Conservation (phyloP, 148 eudicot species). For the Silene conica region DNA sequence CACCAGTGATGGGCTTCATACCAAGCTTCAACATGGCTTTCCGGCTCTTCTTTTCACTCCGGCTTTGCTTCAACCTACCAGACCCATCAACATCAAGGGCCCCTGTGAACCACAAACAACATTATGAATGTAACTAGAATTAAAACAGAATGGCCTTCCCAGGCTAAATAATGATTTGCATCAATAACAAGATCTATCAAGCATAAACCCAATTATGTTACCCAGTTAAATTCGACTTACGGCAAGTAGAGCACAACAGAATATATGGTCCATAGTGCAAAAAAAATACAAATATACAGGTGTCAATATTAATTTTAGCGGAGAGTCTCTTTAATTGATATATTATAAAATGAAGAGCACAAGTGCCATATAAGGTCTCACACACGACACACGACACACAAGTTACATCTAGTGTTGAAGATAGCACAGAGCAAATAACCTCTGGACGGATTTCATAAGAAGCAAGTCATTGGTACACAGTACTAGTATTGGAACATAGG, state of each 20-base stretch:
- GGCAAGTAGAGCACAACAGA: not conserved
- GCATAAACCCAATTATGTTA: not conserved
- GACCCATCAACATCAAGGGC: constrained; percentile 43
- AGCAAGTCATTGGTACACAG: not conserved
- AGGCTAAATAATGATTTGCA: too few species aligned
- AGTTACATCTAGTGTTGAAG: not conserved
- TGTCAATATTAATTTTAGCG: not conserved
- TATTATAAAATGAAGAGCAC: not conserved
- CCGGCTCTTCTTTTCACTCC: constrained; percentile 82
- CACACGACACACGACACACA: not conserved
- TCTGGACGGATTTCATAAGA: not conserved
- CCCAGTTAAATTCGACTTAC: not conserved
- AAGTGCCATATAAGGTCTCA: not conserved
- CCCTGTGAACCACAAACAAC: constrained; percentile 26
- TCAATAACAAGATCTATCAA: not conserved
- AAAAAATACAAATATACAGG: not conserved
- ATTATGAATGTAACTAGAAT: not conserved
- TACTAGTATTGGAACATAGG: not conserved
- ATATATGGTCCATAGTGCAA: not conserved
- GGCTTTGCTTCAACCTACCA: constrained; percentile 74
- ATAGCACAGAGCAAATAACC: not conserved
- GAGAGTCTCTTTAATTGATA: not conserved
- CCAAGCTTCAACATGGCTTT: constrained; percentile 88
- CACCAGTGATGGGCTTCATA: constrained; percentile 75
- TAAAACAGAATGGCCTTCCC: too few species aligned